Evolutionary conservation across 768 basidiomycete species (phyloP), one percentile per base, ranked within the genome.

Genomic region (Termitomyces sp.): DNA sequence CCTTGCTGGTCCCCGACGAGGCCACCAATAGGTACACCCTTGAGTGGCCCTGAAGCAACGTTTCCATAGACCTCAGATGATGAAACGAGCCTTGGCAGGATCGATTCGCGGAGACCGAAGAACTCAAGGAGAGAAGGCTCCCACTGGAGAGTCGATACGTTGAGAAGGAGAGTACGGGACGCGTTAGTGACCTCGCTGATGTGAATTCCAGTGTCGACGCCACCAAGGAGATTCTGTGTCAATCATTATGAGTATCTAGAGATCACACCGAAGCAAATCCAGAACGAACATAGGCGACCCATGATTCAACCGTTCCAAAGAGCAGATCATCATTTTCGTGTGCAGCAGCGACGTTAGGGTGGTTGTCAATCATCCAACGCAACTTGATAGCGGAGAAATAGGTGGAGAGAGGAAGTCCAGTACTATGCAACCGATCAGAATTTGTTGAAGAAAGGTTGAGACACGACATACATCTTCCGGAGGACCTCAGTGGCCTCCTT

Each of bases 1-100:
- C 91, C 97, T 71, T 99, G 97, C 75, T 99, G 97, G 69, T 99
- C 97, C n/a, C 97, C 97, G 8, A 96, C 86, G 47, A 98, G 84
- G 22, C 96, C 96, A 37, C 87, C 95, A 53, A 99, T 92, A 9
- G 88, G 88, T 12, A 94, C 79, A 40, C 90, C 93, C 62, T 79
- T 76, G 60, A 93, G 76, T 3, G 85, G 67, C 2, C 92, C 91
- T 33, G 76, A 75, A 8, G 81, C 74, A 56, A 98, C 82, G 26
- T 82, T 74, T 40, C 95, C 97, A 72, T 96, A 98, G 5, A 95
- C 86, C 74, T 98, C 90, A 4, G 94, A 93, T 24, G 94, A 91
- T 12, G 92, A 94, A 32, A 93, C 92, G 59, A 99, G 82, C 62
- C 79, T 85, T 12, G 96, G 95, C 18, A 99, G 81, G 61, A 94